Conservation (phyloP, 2,329 filamentous ascomycete genomes). For the Sporothrix humicola region DNA sequence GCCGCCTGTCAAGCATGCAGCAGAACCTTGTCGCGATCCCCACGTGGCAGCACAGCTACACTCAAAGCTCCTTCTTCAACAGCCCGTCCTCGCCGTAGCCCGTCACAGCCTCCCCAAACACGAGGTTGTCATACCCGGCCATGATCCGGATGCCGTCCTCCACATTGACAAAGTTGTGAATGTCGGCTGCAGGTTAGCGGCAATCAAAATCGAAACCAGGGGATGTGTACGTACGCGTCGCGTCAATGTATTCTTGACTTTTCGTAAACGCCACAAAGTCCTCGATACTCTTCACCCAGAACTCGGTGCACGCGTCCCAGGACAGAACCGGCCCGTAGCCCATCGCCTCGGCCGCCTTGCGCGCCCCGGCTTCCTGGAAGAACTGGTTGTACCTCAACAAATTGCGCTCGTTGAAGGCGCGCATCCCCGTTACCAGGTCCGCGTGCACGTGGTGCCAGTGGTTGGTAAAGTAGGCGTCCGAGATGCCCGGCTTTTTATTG, state of each 20-base stretch:
- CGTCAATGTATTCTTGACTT: constrained; percentile 17
- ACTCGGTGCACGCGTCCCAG: constrained; percentile 20
- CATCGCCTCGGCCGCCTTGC: constrained; percentile 3
- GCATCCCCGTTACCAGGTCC: constrained; percentile 9
- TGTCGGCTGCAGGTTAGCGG: neutral
- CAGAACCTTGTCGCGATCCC: neutral
- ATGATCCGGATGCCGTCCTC: constrained; percentile 18
- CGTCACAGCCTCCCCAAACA: constrained; percentile 2
- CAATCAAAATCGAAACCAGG: too few relatives aligned
- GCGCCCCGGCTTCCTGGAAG: neutral
- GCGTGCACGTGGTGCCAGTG: constrained; percentile 19
- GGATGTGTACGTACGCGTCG: neutral
- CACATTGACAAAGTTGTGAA: constrained; percentile 15
- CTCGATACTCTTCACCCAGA: neutral
- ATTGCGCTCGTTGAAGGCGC: neutral
- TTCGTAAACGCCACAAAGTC: constrained; percentile 22
- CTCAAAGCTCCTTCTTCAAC: neutral
- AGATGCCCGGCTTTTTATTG: constrained; percentile 9
- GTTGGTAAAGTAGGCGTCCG: constrained; percentile 4
- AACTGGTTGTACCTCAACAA: constrained; percentile 17
- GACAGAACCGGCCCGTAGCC: constrained; percentile 17
- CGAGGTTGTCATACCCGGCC: neutral
- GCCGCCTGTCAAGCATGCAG: neutral
- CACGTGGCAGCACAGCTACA: neutral
- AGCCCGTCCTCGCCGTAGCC: neutral